A percentile compares a stretch with the other conserved stretches of the same genome.
These are phyloP conservation scores for Fusarium haematococcum DNA, from an alignment of 2,329 filamentous ascomycete species.

Conservation along the genomic window DNA sequence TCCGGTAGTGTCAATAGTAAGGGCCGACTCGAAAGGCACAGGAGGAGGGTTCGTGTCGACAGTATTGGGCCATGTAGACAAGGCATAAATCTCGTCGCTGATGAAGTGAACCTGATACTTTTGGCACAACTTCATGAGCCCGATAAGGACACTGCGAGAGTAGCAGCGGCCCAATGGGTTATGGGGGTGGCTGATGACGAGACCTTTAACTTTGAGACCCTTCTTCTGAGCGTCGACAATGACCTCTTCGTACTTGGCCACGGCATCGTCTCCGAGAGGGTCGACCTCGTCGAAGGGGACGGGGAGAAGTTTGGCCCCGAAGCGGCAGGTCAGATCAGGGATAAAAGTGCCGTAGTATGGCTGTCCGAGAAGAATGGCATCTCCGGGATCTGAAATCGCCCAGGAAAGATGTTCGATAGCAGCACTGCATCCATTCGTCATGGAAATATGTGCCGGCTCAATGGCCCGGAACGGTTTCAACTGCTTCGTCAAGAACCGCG, in stretches of 20 bases:
- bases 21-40: conserved; percentile 57
- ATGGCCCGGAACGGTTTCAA: conserved; percentile 47
- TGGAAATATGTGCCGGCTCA: conserved; percentile 48
- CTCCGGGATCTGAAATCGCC: conserved; percentile 54
- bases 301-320: conserved; percentile 55
- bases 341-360: conserved; percentile 63
- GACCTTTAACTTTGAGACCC: conserved; percentile 56
- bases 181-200: conserved; percentile 65
- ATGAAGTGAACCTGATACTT: conserved; percentile 64
- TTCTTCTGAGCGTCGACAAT: conserved; percentile 52
- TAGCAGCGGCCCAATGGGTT: conserved; percentile 65
- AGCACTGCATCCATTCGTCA: conserved; percentile 56
- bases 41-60: conserved; percentile 42
- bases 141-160: conserved; percentile 52
- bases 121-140: conserved; percentile 60
- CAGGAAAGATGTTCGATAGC: conserved; percentile 56
- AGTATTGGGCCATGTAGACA: conserved; percentile 61
- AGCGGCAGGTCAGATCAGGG: conserved; percentile 57
- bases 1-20: conserved; percentile 56
- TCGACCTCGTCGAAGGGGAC: conserved; percentile 59
- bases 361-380: conserved; percentile 55
- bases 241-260: conserved; percentile 58
- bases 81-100: conserved; percentile 62
- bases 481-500: conserved; percentile 51
- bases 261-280: conserved; percentile 55